Conservation (phyloP, 805 yeast species). For the Yarrowia keelungensis region DNA sequence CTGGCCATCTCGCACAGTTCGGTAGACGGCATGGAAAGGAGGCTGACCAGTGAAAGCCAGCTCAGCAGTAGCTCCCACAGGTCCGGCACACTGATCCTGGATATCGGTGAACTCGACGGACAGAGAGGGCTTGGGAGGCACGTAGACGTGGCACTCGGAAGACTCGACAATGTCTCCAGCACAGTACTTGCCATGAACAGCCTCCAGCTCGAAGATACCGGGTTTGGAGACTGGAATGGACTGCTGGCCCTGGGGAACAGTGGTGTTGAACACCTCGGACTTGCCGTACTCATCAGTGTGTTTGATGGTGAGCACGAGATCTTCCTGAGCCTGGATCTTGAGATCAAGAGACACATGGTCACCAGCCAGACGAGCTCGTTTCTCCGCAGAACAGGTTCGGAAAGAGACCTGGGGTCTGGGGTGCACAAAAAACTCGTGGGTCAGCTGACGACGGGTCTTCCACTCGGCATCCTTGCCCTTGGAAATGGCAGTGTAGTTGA, state of each 20-base stretch:
- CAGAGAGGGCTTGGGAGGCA: conserved; percentile 62
- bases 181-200: conserved; percentile 68
- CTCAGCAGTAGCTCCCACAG: conserved; percentile 81
- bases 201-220: conserved; percentile 67
- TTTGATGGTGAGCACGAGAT: conserved; percentile 54
- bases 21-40: conserved; percentile 76
- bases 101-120: conserved; percentile 60
- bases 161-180: conserved; percentile 68
- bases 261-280: conserved; percentile 45
- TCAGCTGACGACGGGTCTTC: conserved; percentile 48
- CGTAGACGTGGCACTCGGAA: conserved; percentile 61
- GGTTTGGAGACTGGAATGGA: conserved; percentile 53
- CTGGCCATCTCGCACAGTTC: conserved; percentile 54
- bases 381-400: conserved; percentile 47
- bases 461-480: conserved; percentile 42
- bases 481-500: conserved; percentile 47
- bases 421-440: conserved; percentile 59
- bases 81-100: conserved; percentile 89
- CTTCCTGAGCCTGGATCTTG: conserved; percentile 53
- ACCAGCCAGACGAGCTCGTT: conserved; percentile 47
- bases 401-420: conserved; percentile 62
- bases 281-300: conserved; percentile 48
- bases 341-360: conserved; percentile 42
- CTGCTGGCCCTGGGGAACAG: conserved; percentile 35
- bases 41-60: conserved; percentile 75